A percentile compares a stretch with the other conserved stretches of the same genome.
phyloP scores from a whole-genome alignment of 169 alveolate species.

The Besnoitia besnoiti region DNA sequence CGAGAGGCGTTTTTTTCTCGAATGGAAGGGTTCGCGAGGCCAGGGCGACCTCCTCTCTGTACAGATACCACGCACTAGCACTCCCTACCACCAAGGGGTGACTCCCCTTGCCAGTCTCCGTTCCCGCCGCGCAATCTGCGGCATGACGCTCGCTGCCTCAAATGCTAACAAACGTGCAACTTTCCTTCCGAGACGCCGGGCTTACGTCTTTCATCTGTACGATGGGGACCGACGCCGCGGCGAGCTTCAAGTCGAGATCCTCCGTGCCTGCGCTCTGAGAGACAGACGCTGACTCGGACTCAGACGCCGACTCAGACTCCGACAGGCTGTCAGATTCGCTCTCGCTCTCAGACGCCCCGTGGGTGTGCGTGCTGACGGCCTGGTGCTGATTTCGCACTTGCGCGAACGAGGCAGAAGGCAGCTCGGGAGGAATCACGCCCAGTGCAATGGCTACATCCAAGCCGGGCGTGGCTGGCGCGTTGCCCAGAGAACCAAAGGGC shows the following conservation, averaged over 20 bases:
- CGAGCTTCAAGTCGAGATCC: constrained; percentile 37
- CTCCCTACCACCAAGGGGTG: too few species aligned
- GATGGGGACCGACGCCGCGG: constrained; percentile 65
- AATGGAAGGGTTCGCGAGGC: too few species aligned
- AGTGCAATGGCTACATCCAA: neutral
- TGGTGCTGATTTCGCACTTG: neutral
- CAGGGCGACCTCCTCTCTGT: too few species aligned
- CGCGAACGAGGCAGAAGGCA: constrained; percentile 10
- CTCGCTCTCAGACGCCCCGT: neutral
- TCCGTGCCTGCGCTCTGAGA: neutral
- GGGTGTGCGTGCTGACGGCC: neutral
- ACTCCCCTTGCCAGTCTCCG: too few species aligned
- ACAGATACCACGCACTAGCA: too few species aligned
- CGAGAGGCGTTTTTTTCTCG: too few species aligned
- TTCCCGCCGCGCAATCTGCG: too few species aligned
- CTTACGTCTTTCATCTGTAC: constrained; percentile 65
- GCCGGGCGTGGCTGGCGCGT: neutral
- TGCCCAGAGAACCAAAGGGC: constrained; percentile 53
- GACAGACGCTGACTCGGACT: neutral
- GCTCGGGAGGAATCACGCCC: neutral
- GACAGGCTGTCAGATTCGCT: neutral
- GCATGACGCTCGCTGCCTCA: too few species aligned
- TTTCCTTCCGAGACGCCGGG: too few species aligned
- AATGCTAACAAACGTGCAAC: too few species aligned
- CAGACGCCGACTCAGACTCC: neutral